Base-by-base conservation (phyloP, 129 eudicot species). In the Chrysanthemum lavandulifolium region DNA sequence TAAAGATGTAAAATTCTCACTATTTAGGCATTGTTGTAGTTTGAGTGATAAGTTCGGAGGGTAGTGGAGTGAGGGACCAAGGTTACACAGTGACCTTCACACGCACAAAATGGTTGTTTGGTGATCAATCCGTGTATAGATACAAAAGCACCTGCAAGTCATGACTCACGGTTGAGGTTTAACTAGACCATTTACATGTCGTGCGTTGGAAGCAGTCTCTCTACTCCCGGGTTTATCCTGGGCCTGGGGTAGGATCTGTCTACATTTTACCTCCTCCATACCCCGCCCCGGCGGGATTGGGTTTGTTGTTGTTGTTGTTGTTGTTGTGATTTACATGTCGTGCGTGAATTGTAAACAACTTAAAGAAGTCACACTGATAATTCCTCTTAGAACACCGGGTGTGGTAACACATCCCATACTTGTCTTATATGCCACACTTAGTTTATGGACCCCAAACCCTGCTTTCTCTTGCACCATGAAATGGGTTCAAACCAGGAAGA, bases 321-420 rank as follows among this genome's bases (percentile, higher is more conserved):
- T 23, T 23, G 25, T 23, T 23, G 25, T 23, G 25, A 23, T 23
- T 23, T 23, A 23, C 25, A 23, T 23, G 25, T 23, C 25, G 25
- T 23, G 25, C 25, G 25, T 23, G 25, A 23, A 6, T 11, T 23
- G 36, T 25, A 60, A 10, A 61, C 13, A 13, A 19, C 85, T 83
- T 15, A 84, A 86, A 49, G 91, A 83, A 74, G 85, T 85, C 33
- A 29, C 33, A 29, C 33, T 0, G 88, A 86, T 18, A 88, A 86
- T 18, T 86, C 50, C 62, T 78, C 82, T 14, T 86, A 84, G 88
- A 69, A 65, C 11, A 36, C 36, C 5, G 5, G 6, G 36, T 31
- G 36, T 31, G 36, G 6, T 36, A 36, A 36, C 43, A 36, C 43
- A 36, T 36, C 1, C 43, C 43, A 36, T 36, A 36, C 43, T 36